phyloP scores from a whole-genome alignment of 345 rosid species.

The Ricinus communis region DNA sequence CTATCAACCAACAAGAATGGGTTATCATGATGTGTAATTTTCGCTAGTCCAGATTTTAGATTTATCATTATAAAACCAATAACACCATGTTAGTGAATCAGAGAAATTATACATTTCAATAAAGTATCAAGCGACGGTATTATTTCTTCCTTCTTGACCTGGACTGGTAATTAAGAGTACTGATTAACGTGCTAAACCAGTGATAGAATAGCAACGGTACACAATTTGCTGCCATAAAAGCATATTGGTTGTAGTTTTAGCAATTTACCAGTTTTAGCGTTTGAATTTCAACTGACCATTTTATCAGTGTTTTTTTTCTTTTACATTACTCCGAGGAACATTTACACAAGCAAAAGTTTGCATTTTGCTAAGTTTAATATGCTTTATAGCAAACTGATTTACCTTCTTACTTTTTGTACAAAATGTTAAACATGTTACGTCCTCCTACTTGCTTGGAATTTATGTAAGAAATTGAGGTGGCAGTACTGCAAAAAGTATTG shows the following conservation, averaged over 20 bases:
- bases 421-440: neutral
- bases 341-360: neutral
- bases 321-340: neutral
- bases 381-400: neutral
- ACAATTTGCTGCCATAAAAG: neutral
- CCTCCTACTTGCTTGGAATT: neutral
- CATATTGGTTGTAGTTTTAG: neutral
- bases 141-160: neutral
- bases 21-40: too few relatives aligned
- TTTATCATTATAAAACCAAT: neutral
- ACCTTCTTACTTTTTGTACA: neutral
- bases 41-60: too few relatives aligned
- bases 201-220: too few relatives aligned
- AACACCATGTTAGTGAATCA: too few relatives aligned
- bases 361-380: neutral
- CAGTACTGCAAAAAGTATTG: neutral
- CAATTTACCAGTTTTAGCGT: neutral
- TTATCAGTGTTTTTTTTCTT: neutral
- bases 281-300: neutral
- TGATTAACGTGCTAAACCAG: neutral
- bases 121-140: neutral
- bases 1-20: too few relatives aligned
- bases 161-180: neutral
- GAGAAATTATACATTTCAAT: conserved; percentile 1
- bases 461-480: neutral